Percentiles rank a stretch among this genome's conserved stretches.
These are phyloP conservation scores for Corchorus capsularis DNA, from an alignment of 345 rosid species.

Conservation along the genomic window DNA sequence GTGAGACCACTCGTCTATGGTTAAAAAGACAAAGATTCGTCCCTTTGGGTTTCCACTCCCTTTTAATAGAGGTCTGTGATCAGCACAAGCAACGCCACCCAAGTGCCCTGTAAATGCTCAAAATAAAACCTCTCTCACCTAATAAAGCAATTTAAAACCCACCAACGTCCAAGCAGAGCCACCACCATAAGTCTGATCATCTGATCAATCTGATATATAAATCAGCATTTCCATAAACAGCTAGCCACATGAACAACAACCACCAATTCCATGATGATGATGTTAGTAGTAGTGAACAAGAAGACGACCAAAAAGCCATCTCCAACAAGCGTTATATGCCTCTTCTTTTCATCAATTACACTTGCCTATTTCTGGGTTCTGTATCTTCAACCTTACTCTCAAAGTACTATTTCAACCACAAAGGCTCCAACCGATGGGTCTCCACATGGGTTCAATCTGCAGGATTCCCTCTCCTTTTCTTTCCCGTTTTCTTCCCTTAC, in stretches of 20 bases:
- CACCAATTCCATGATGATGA: background rate
- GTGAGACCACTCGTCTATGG: too few relatives aligned
- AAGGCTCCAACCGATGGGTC: conserved; percentile 81
- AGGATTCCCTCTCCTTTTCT: conserved; percentile 80
- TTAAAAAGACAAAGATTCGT: background rate
- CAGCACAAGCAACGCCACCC: background rate
- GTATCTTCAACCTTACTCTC: conserved; percentile 67
- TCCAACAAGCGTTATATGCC: background rate
- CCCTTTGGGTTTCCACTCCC: background rate
- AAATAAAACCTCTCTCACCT: too few relatives aligned
- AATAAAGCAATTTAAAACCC: too few relatives aligned
- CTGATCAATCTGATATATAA: too few relatives aligned
- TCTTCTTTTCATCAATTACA: conserved; percentile 47
- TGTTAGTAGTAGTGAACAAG: background rate
- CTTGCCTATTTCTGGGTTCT: conserved; percentile 64
- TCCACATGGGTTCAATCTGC: conserved; percentile 89
- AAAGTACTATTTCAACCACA: conserved; percentile 76
- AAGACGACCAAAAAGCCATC: background rate
- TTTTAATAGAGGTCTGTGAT: background rate
- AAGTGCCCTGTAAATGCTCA: too few relatives aligned
- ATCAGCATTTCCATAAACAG: too few relatives aligned
- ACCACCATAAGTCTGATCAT: too few relatives aligned
- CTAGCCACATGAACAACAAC: background rate
- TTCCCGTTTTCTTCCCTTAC: conserved; percentile 57
- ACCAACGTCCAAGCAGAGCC: too few relatives aligned